phyloP scores from a whole-genome alignment of 768 basidiomycete genomes.

The Coprinellus micaceus region DNA sequence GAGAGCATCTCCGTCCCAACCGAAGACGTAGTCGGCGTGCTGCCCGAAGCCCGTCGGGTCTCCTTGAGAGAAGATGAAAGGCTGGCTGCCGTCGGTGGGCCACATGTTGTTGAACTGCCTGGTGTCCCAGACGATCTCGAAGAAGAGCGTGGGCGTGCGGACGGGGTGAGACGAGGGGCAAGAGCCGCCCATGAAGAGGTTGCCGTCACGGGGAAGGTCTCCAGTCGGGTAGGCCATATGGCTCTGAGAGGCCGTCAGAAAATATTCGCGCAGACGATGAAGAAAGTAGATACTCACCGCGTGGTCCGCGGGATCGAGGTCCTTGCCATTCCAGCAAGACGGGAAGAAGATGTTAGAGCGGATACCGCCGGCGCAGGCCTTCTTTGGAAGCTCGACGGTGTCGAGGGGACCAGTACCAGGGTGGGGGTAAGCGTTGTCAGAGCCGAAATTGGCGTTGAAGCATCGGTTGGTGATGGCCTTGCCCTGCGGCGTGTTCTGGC shows the following conservation, averaged over 20 bases:
- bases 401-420: conserved; percentile 10
- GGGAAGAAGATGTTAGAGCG: conserved; percentile 13
- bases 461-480: conserved; percentile 7
- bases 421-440: conserved; percentile 9
- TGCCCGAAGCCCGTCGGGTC: conserved; percentile 13
- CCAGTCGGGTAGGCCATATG: conserved; percentile 1
- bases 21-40: conserved; percentile 13
- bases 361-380: conserved; percentile 9
- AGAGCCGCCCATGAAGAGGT: conserved; percentile 85
- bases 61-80: conserved; percentile 9
- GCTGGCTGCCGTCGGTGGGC: conserved; percentile 10
- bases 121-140: conserved; percentile 11
- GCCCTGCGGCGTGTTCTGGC: conserved; percentile 4
- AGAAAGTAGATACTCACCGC: too few species aligned
- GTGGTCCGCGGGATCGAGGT: conserved; percentile 11
- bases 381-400: conserved; percentile 10
- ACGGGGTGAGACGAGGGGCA: conserved; percentile 75
- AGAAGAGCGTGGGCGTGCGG: conserved; percentile 11
- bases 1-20: conserved; percentile 8
- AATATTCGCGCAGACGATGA: too few species aligned
- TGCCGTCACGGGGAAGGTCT: too few species aligned
- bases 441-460: conserved; percentile 9
- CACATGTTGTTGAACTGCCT: conserved; percentile 5
- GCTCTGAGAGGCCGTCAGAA: neutral
- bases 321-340: conserved; percentile 12